Conservation (phyloP, 2,329 filamentous ascomycete genomes). For the Colletotrichum karsti region DNA sequence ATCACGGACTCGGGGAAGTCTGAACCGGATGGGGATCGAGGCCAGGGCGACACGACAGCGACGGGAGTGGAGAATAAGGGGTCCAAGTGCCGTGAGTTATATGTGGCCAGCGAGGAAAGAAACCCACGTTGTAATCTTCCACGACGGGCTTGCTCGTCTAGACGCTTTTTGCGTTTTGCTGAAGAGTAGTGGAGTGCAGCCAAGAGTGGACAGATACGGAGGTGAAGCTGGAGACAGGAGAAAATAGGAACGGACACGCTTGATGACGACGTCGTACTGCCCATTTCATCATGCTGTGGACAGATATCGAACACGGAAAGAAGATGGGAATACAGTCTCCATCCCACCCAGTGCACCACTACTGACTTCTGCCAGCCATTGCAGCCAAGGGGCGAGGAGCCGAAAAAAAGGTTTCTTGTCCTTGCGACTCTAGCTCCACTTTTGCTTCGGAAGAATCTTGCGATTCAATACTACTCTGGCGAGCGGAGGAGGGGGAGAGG, state of each 20-base stretch:
- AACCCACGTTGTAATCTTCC: slow-evolving; percentile 10
- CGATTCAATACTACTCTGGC: slow-evolving; percentile 23
- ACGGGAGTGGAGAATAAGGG: slow-evolving; percentile 17
- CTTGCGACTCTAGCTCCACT: slow-evolving; percentile 19
- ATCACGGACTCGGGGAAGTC: slow-evolving; percentile 16
- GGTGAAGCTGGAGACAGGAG: not conserved
- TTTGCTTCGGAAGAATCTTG: slow-evolving; percentile 27
- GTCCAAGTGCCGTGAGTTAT: slow-evolving; percentile 18
- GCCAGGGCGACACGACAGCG: not conserved
- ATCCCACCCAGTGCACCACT: not conserved
- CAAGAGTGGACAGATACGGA: not conserved
- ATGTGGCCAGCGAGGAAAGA: not conserved
- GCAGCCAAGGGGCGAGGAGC: not conserved
- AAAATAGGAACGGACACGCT: not conserved
- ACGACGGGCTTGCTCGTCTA: not conserved
- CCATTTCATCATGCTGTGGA: not conserved
- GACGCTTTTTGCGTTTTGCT: not conserved
- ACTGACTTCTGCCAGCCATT: not conserved
- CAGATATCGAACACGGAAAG: not conserved
- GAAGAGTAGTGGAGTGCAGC: slow-evolving; percentile 17
- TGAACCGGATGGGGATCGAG: slow-evolving; percentile 7
- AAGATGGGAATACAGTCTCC: slow-evolving; percentile 1
- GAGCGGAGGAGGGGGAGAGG: slow-evolving; percentile 8
- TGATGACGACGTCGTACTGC: not conserved
- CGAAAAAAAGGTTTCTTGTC: slow-evolving; percentile 21